Evolutionary conservation across 768 basidiomycete species (phyloP).

Genomic region (Psilocybe azurescens): DNA sequence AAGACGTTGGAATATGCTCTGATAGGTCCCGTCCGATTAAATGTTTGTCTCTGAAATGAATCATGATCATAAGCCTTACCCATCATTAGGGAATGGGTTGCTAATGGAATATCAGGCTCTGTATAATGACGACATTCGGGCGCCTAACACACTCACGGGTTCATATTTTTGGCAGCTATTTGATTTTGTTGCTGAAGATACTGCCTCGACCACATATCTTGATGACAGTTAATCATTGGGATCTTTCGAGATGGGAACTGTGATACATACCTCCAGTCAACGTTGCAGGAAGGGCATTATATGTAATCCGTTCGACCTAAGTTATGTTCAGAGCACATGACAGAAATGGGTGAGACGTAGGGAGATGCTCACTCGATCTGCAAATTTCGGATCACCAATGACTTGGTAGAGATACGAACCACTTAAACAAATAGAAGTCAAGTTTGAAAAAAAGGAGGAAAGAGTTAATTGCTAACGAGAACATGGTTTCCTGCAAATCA

Average conservation of each 20-base stretch:
- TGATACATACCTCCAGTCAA: slow-evolving; percentile 46
- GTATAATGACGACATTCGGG: not conserved
- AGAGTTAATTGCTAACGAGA: slow-evolving; percentile 43
- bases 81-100: slow-evolving; percentile 58
- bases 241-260: not conserved
- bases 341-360: no score
- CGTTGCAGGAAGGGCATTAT: slow-evolving; percentile 55
- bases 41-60: not conserved
- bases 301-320: slow-evolving; percentile 51
- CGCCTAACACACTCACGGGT: slow-evolving; percentile 35
- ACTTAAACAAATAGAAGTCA: slow-evolving; percentile 28
- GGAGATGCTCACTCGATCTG: slow-evolving; percentile 45
- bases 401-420: slow-evolving; percentile 62
- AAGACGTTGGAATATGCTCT: slow-evolving; percentile 57
- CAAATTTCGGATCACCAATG: slow-evolving; percentile 57
- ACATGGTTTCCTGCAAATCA: slow-evolving; percentile 58
- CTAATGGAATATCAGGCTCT: slow-evolving; percentile 27
- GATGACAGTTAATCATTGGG: not conserved
- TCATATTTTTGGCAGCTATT: slow-evolving; percentile 61
- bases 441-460: not conserved
- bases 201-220: slow-evolving; percentile 64
- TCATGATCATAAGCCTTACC: slow-evolving; percentile 36
- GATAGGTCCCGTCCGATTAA: not conserved
- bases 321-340: not conserved
- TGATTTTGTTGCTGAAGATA: slow-evolving; percentile 67